Evolutionary conservation across 192 early-diverging fungal species (phyloP).

Genomic region (Coemansia sp.): DNA sequence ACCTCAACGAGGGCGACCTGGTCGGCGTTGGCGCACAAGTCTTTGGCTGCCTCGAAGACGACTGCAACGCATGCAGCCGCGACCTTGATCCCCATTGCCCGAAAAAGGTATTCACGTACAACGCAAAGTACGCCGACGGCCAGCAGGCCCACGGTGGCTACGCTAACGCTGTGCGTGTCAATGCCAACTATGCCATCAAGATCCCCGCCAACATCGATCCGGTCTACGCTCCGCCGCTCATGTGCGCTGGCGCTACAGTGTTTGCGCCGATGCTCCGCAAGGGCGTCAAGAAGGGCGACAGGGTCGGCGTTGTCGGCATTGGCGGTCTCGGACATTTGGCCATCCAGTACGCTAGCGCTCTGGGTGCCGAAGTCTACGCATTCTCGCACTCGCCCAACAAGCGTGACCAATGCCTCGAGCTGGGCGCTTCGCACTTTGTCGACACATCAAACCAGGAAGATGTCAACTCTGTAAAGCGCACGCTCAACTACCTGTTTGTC

Average conservation of each 20-base stretch:
- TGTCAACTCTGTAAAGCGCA: conserved; percentile 19
- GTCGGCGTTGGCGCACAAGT: conserved; percentile 70
- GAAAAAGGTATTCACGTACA: conserved; percentile 52
- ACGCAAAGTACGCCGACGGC: conserved; percentile 58
- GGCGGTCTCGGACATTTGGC: conserved; percentile 78
- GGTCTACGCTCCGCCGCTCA: conserved; percentile 67
- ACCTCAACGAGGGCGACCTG: conserved; percentile 60
- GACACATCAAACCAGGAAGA: conserved; percentile 31
- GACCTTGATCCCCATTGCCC: conserved; percentile 50
- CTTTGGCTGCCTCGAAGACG: conserved; percentile 51
- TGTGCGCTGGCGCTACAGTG: conserved; percentile 82
- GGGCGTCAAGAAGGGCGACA: conserved; percentile 59
- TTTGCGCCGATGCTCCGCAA: conserved; percentile 68
- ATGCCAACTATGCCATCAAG: conserved; percentile 63
- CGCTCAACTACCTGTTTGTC: conserved; percentile 46
- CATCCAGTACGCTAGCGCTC: conserved; percentile 61
- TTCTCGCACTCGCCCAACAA: conserved; percentile 61
- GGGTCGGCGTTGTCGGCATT: conserved; percentile 72
- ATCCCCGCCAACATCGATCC: conserved; percentile 57
- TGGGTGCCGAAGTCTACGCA: conserved; percentile 53
- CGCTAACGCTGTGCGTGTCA: conserved; percentile 62
- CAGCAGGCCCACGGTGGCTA: conserved; percentile 57
- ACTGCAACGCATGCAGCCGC: conserved; percentile 57
- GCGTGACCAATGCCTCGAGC: conserved; percentile 57
- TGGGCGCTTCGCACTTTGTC: conserved; percentile 62